Base-by-base conservation (phyloP, 73 alveolate genomes). In the Paraurostyla sp. region DNA sequence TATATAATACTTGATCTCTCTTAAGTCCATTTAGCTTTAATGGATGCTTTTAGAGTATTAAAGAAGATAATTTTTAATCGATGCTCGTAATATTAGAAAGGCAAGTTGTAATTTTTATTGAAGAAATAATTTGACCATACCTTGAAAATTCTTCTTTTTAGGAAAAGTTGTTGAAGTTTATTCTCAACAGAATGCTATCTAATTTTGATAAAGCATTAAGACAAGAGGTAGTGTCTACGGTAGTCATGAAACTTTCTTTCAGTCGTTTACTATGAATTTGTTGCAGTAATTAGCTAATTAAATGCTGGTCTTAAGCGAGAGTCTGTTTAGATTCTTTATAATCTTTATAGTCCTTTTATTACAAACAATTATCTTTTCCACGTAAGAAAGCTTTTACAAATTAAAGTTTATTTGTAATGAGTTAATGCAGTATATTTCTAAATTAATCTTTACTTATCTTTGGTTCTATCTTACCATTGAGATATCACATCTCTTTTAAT, bases 381-480 rank as follows among this genome's bases (percentile, higher is more conserved):
- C 3, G 49, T 59, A 2, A 54, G 29, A 36, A 78, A 51, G 35
- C 65, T 51, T 36, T 78, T 78, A 32, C 60, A 45, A 29, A 54
- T 78, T 3, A 78, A 11, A 0, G 54, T 52, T 25, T 78, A 40
- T 35, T 36, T 78, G 46, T 52, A 78, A 78, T 78, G 89, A 32
- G 89, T 78, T 23, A 43, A 30, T 0, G 89, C 89, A 32, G 78
- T 78, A 33, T 78, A 78, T 18, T 50, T 27, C 78, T 52, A 52
- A 9, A 78, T 78, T 1, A 52, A 60, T 22, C 30, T n/a, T 9
- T 9, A 9, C 32, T 51, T 51, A 7, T 78, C 76, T 3, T 51
- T 23, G 3, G 46, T 71, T 25, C 71, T 73, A 0, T 51, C 76
- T 52, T 54, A 51, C 89, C 89, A 78, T 6, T 27, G 4, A 0